These are phyloP conservation scores for Globisporangium spinosum DNA, from an alignment of 352 stramenopile genomes.

Conservation along the genomic window DNA sequence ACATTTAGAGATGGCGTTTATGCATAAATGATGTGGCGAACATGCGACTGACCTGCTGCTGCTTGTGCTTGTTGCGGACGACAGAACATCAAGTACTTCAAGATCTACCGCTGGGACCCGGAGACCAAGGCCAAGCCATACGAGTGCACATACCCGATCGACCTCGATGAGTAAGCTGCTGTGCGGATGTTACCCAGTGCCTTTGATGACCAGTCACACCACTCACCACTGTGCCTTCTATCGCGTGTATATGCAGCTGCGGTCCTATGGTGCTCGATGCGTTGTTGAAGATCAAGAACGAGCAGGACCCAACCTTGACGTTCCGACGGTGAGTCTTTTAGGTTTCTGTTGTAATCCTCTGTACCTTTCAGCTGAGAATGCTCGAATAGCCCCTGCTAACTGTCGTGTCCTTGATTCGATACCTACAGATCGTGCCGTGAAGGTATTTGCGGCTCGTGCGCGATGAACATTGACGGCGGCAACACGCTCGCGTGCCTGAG, in stretches of 20 bases:
- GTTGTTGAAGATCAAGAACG: constrained; percentile 99
- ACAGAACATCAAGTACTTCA: constrained; percentile 97
- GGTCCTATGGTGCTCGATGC: constrained; percentile 99
- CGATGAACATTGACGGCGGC: constrained; percentile 99
- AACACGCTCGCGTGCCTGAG: constrained; percentile 98
- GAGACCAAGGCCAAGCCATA: constrained; percentile 94
- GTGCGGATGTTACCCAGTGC: not conserved
- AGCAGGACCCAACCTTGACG: constrained; percentile 97
- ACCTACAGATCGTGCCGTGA: constrained; percentile 93
- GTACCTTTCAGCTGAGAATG: not conserved
- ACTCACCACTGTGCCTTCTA: constrained; percentile 5
- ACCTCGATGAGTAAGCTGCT: constrained; percentile 92
- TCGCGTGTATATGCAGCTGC: constrained; percentile 49
- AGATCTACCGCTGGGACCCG: constrained; percentile 99
- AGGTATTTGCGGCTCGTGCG: constrained; percentile 98
- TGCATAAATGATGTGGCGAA: not conserved
- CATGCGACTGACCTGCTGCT: not conserved
- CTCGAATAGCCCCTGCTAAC: not conserved
- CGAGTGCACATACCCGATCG: constrained; percentile 95
- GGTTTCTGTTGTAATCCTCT: not conserved
- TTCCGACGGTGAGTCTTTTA: constrained; percentile 85
- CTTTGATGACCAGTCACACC: not conserved
- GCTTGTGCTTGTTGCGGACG: constrained; percentile 8
- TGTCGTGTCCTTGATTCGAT: constrained; percentile 11
- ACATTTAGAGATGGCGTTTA: not conserved